Conservation (phyloP, 352 stramenopile species). For the Pythium dissimile region DNA sequence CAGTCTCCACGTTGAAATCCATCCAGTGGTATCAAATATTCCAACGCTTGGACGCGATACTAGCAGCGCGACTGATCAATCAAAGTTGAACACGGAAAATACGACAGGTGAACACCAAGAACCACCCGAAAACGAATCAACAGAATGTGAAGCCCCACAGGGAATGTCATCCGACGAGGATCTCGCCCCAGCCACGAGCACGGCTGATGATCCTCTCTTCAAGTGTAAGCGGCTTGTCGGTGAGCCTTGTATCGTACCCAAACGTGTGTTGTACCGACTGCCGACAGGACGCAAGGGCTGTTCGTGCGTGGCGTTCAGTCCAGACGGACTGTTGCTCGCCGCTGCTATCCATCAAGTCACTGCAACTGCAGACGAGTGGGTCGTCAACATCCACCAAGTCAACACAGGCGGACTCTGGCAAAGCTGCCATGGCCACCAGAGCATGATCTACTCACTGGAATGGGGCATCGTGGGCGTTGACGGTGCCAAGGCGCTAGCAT, state of each 20-base stretch:
- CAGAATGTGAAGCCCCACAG: no score
- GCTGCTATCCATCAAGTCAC: conserved; percentile 31
- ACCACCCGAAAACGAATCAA: not conserved
- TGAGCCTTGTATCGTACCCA: conserved; percentile 54
- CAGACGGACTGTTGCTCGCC: conserved; percentile 48
- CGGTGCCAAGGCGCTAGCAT: conserved; percentile 30
- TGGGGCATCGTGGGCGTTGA: conserved; percentile 24
- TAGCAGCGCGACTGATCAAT: no score
- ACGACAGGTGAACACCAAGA: no score
- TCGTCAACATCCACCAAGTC: conserved; percentile 44
- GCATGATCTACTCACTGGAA: conserved; percentile 57
- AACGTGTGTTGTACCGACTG: conserved; percentile 50
- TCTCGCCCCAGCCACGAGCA: not conserved
- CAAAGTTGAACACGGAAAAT: no score
- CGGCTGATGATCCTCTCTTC: conserved; percentile 14
- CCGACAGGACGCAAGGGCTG: conserved; percentile 54
- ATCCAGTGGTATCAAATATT: conserved; percentile 8
- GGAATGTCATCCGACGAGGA: not conserved
- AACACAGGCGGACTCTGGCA: conserved; percentile 33
- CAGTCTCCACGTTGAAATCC: conserved; percentile 39
- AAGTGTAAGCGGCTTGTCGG: conserved; percentile 30
- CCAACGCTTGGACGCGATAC: not conserved
- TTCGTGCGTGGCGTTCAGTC: conserved; percentile 56
- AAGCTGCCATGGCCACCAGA: conserved; percentile 40
- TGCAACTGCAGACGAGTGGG: conserved; percentile 14